Conservation (phyloP, 371 early-diverging fungal species). For the Lichtheimia ramosa region DNA sequence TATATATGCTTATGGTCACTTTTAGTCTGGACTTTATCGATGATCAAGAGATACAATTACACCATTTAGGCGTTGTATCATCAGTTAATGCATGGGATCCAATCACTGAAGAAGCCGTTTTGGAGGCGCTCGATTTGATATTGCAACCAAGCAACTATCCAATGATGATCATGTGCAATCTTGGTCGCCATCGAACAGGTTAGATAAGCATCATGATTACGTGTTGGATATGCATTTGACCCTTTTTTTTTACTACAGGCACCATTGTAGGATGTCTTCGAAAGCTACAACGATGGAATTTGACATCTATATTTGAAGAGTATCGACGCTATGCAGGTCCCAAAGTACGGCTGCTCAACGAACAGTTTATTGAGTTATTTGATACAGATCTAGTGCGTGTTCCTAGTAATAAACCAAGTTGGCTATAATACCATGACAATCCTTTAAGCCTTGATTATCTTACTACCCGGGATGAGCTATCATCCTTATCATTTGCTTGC, state of each 20-base stretch:
- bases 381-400: constrained; percentile 92
- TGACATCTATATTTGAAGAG: constrained; percentile 97
- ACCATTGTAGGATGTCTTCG: constrained; percentile 96
- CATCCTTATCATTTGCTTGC: not conserved
- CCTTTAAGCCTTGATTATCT: not conserved
- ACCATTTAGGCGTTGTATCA: constrained; percentile 80
- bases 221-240: not conserved
- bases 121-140: constrained; percentile 87
- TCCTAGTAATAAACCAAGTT: constrained; percentile 76
- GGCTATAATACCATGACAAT: constrained; percentile 59
- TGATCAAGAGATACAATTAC: constrained; percentile 92
- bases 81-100: constrained; percentile 93
- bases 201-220: constrained; percentile 1
- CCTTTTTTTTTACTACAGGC: constrained; percentile 42
- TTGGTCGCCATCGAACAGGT: constrained; percentile 96
- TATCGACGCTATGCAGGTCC: constrained; percentile 96
- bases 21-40: constrained; percentile 90
- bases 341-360: constrained; percentile 90
- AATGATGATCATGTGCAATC: constrained; percentile 95
- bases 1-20: not conserved
- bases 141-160: constrained; percentile 90
- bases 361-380: constrained; percentile 94
- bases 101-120: constrained; percentile 93
- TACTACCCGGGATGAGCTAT: not conserved
- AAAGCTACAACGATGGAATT: constrained; percentile 95